Conservation (phyloP, 78 protist species). For the Emiliania huxleyi region DNA sequence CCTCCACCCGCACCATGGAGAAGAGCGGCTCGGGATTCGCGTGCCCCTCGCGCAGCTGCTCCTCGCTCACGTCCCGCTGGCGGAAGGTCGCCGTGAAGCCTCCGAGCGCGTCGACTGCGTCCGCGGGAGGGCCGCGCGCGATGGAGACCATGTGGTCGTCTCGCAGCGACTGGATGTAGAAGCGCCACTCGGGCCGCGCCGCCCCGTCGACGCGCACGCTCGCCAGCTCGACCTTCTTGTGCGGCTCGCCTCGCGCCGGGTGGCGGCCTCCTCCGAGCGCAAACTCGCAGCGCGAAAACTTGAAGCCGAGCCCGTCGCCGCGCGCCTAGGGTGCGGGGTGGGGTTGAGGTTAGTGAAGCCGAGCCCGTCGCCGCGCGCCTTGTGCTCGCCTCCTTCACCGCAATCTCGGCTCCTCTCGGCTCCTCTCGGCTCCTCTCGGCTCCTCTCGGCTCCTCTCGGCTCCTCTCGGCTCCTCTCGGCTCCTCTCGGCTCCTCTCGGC, state of each 20-base stretch:
- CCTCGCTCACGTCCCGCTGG: not conserved
- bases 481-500: no score
- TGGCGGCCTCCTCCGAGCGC: not conserved
- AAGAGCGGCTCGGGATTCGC: not conserved
- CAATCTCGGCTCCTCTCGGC: no score
- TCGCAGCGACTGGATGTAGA: not conserved
- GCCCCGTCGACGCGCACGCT: conserved; percentile 12
- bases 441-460: no score
- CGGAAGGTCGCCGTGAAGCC: not conserved
- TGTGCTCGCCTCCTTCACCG: no score
- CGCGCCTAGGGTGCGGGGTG: no score
- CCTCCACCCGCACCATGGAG: not conserved
- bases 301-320: conserved; percentile 34
- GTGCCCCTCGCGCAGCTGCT: not conserved
- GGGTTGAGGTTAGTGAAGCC: no score
- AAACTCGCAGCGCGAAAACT: not conserved
- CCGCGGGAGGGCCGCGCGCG: conserved; percentile 38
- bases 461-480: no score
- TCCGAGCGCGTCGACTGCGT: not conserved
- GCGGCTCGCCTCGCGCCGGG: no score
- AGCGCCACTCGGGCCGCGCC: not conserved
- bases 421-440: no score
- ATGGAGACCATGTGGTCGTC: conserved; percentile 19
- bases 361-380: no score
- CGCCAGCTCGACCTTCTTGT: not conserved